Evolutionary conservation across 257 asterid genomes (phyloP).

Genomic region (Fraxinus quadrangulata): DNA sequence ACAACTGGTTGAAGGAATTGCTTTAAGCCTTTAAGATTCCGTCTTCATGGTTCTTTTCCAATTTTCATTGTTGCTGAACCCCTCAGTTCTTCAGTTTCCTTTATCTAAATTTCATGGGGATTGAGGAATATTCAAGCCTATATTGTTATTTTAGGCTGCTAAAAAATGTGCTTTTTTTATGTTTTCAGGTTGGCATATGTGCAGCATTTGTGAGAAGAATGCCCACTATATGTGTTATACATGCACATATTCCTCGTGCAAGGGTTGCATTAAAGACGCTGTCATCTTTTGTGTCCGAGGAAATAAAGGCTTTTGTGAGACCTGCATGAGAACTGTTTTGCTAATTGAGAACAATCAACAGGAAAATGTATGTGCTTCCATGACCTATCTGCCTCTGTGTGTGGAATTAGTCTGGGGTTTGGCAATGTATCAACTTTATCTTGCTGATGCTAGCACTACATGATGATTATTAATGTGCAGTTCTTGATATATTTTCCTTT

Average conservation of each 20-base stretch:
- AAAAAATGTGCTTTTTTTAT: conserved; percentile 18
- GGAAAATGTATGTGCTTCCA: conserved; percentile 54
- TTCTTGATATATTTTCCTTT: background rate
- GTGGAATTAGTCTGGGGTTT: conserved; percentile 6
- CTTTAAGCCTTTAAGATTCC: background rate
- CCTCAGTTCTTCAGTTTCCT: conserved; percentile 18
- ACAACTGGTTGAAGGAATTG: conserved; percentile 4
- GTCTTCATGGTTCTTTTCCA: conserved; percentile 17
- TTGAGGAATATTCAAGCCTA: background rate
- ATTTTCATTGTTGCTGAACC: background rate
- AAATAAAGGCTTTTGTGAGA: conserved; percentile 92
- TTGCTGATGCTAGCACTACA: background rate
- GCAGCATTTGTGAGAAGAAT: conserved; percentile 91
- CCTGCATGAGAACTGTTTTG: conserved; percentile 74
- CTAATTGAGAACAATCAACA: conserved; percentile 68
- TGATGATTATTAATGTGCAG: background rate
- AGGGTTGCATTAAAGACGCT: conserved; percentile 73
- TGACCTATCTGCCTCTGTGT: conserved; percentile 4
- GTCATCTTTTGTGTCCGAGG: conserved; percentile 75
- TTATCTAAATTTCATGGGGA: background rate
- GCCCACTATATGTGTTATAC: conserved; percentile 91
- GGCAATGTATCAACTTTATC: conserved; percentile 22
- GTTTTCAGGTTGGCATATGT: conserved; percentile 92
- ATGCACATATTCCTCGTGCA: conserved; percentile 90
- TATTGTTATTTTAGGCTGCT: background rate